Percentiles rank a stretch among this genome's conserved stretches.
These are phyloP conservation scores for Debaryomycetaceae sp. DNA, from an alignment of 1,139 yeast species.

Conservation along the genomic window DNA sequence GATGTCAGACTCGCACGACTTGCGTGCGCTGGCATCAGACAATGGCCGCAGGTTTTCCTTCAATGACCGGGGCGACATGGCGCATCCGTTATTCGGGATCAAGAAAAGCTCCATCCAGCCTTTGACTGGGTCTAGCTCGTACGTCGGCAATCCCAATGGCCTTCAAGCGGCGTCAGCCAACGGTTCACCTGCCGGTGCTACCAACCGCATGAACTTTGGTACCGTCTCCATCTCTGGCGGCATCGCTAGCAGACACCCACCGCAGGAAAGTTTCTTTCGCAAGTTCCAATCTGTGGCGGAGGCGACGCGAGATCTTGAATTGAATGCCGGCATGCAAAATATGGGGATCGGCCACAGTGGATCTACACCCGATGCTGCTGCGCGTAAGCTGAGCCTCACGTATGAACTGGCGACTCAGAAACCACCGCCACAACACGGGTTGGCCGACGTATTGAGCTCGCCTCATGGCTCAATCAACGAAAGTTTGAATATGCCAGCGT, in stretches of 20 bases:
- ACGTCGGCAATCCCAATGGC: background rate
- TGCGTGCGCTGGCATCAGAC: background rate
- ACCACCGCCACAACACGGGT: background rate
- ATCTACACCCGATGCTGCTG: too few species aligned
- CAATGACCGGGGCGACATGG: conserved; percentile 45
- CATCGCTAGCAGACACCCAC: conserved; percentile 43
- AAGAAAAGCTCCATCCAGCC: conserved; percentile 48
- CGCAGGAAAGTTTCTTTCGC: conserved; percentile 52
- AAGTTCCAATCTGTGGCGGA: conserved; percentile 75
- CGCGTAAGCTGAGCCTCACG: background rate
- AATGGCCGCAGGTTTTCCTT: conserved; percentile 30
- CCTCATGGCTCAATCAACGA: conserved; percentile 52
- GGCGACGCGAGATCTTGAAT: conserved; percentile 72
- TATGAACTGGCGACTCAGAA: background rate
- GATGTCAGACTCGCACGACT: conserved; percentile 4
- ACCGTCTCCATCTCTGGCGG: conserved; percentile 64
- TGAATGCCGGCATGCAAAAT: conserved; percentile 20
- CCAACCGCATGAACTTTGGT: conserved; percentile 37
- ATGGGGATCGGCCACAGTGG: too few species aligned
- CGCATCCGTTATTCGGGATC: conserved; percentile 37
- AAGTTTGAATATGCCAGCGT: conserved; percentile 40
- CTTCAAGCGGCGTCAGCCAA: conserved; percentile 2
- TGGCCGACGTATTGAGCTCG: conserved; percentile 15
- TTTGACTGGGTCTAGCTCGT: conserved; percentile 20
- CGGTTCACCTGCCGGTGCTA: conserved; percentile 9